Evolutionary conservation across 2,329 filamentous ascomycete species (phyloP), one percentile per base, ranked within the genome.

Genomic region (Metarhizium brunneum): DNA sequence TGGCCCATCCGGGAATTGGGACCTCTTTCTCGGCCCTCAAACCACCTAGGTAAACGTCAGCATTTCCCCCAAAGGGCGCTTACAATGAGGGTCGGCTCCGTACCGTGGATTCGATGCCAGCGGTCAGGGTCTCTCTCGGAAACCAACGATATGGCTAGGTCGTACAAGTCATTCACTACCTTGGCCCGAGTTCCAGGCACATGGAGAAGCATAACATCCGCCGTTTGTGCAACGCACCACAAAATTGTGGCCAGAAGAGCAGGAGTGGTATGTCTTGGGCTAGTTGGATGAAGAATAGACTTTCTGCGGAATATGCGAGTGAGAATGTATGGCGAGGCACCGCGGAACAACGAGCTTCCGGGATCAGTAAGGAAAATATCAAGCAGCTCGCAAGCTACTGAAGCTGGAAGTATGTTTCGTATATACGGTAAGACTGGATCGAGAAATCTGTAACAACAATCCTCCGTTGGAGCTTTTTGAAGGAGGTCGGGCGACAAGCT

Each of bases 341-440:
- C 72, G 14, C 71, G 69, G 56, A 76, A 75, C 0, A 75, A 63
- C 3, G 72, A 73, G 54, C 68, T 73, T 3, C 71, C 73, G 0
- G 73, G 70, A 30, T 76, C 74, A 11, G 71, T 71, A 56, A 79
- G 70, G 58, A 75, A 79, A 1, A 76, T 69, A 51, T 78, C 76
- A 2, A 79, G 66, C 13, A 79, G 68, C 30, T 78, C 72, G 53
- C 73, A 76, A 0, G 76, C 76, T 2, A 76, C 65, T 2, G 69
- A 68, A 2, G 69, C 65, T 2, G 70, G 66, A 47, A 78, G 65
- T 49, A 74, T 71, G 47, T 68, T 65, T 25, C 66, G 57, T 4
- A 77, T 63, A 35, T 68, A 68, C 0, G 71, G 72, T 18, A 77
- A 59, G 1, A 78, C 61, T 0, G 72, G 69, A 4, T 72, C 65